phyloP scores from a whole-genome alignment of 2,329 filamentous ascomycete genomes.

The Scedosporium dehoogii region DNA sequence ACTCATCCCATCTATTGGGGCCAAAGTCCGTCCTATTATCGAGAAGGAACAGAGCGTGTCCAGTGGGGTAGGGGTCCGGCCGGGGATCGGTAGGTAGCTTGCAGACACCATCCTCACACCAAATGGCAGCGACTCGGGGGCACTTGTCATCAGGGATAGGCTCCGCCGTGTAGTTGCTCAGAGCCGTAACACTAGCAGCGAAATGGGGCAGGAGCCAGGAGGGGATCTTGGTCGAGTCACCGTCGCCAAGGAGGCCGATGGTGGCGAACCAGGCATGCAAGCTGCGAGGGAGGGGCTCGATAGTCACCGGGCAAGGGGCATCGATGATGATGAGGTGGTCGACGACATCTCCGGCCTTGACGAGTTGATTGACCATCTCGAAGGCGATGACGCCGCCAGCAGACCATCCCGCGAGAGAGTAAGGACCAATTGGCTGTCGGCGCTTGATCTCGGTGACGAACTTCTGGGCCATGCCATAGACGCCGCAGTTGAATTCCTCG shows the following conservation, averaged over 20 bases:
- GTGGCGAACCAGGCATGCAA: constrained; percentile 65
- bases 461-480: constrained; percentile 43
- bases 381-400: constrained; percentile 66
- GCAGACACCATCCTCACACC: constrained; percentile 66
- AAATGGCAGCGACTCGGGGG: constrained; percentile 55
- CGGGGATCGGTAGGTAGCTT: constrained; percentile 54
- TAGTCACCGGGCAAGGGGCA: constrained; percentile 54
- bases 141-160: constrained; percentile 49
- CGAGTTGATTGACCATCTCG: constrained; percentile 53
- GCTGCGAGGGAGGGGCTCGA: constrained; percentile 52
- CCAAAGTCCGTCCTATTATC: constrained; percentile 65
- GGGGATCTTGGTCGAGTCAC: constrained; percentile 48
- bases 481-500: constrained; percentile 44
- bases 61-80: constrained; percentile 49
- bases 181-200: constrained; percentile 54
- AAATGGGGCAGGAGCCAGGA: constrained; percentile 70
- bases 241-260: constrained; percentile 60
- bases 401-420: constrained; percentile 64
- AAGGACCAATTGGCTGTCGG: constrained; percentile 59
- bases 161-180: constrained; percentile 59
- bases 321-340: constrained; percentile 56
- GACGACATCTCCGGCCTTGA: constrained; percentile 45
- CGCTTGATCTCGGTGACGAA: constrained; percentile 55
- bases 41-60: constrained; percentile 58
- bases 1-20: constrained; percentile 60